Base-by-base conservation (phyloP, 805 yeast species). In the Wickerhamomyces pijperi region DNA sequence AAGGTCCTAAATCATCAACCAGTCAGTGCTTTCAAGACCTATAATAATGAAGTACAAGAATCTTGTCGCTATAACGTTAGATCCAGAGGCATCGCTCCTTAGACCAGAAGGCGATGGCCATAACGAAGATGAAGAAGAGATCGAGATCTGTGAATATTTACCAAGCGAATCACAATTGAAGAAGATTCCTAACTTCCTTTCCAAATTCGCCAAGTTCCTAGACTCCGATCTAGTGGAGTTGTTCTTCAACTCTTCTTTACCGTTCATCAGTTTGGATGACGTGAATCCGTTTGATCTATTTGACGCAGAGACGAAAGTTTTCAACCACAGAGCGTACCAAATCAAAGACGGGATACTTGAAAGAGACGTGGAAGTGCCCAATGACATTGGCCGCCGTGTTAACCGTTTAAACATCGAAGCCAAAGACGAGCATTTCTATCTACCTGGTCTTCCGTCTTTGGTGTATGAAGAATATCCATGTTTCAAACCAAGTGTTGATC, bases 381-480 rank as follows among this genome's bases (percentile, higher is more conserved):
- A 42, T 35, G 38, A 42, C n/a, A 21, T 53, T 14, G 58, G 58
- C 0, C 12, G 45, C 31, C 50, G 38, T 37, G 37, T 15, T 11
- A 33, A 40, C 3, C 28, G 21, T 12, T 37, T 32, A 7, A 36
- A 37, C 5, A 16, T 46, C 14, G 52, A 49, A 12, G 28, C 41
- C 11, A 36, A 39, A 1, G 25, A 34, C n/a, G 50, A 46, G 8
- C 47, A 49, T 33, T 42, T 38, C 21, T 51, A 48, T 28, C 35
- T 49, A 2, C 56, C 56, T 3, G 49, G 51, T 1, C 16, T 51
- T 28, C 55, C 56, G 2, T 40, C 41, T 13, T 31, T 49, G 17
- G 36, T 51, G 3, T 49, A 45, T 32, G 55, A 53, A 32, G 49
- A 46, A 8, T 53, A 52, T 32, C 58, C 58, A 1, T 40, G 45